These are phyloP conservation scores for Asterophora parasitica DNA, from an alignment of 768 basidiomycete species.

Conservation along the genomic window DNA sequence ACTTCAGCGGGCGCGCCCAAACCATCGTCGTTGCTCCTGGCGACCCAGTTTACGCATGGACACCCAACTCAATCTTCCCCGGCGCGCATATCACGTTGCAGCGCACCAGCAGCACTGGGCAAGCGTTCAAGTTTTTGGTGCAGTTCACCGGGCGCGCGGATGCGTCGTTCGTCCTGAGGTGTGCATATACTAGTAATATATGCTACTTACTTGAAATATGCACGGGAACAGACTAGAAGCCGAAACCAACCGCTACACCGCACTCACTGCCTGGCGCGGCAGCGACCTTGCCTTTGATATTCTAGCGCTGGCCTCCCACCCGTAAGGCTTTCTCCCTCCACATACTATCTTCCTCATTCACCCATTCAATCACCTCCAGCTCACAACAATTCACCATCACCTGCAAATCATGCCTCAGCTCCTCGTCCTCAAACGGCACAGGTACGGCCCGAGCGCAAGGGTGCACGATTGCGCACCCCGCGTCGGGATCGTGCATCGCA, in stretches of 20 bases:
- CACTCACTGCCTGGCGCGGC: constrained; percentile 9
- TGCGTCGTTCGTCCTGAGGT: constrained; percentile 13
- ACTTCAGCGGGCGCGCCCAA: constrained; percentile 7
- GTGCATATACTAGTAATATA: too few species aligned
- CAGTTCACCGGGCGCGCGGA: constrained; percentile 11
- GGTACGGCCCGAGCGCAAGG: background rate
- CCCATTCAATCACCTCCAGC: background rate
- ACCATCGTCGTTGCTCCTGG: constrained; percentile 12
- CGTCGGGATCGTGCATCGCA: constrained; percentile 10
- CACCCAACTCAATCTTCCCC: constrained; percentile 1
- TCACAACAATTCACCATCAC: constrained; percentile 15
- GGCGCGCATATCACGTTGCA: constrained; percentile 10
- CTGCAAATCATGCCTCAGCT: constrained; percentile 7
- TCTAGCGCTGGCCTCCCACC: background rate
- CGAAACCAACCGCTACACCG: constrained; percentile 3
- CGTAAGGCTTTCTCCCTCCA: background rate
- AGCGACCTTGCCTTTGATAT: constrained; percentile 7
- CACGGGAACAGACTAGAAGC: constrained; percentile 4
- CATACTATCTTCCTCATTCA: too few species aligned
- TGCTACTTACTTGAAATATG: too few species aligned
- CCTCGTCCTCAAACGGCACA: background rate
- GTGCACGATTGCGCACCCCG: constrained; percentile 13
- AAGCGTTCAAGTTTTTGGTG: constrained; percentile 13
- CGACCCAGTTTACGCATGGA: constrained; percentile 11
- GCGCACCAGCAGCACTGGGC: background rate